Percentiles rank a stretch among this genome's conserved stretches.
Conservation (phyloP, 192 early-diverging fungal genomes). For the Coemansia sp. region DNA sequence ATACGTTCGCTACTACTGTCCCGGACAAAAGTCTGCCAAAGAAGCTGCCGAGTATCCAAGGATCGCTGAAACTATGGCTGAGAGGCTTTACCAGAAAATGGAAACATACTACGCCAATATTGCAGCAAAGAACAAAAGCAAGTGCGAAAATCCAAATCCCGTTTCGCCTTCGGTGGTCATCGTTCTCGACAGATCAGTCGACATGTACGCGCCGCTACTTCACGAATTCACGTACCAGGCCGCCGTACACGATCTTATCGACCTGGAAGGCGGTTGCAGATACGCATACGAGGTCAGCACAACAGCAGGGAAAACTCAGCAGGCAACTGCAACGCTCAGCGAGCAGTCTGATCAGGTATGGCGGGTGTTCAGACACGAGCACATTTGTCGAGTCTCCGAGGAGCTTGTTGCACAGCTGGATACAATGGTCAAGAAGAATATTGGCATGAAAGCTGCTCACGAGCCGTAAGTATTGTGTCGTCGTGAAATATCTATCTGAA, state of each 20-base stretch:
- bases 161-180: constrained; percentile 74
- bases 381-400: constrained; percentile 45
- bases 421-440: constrained; percentile 29
- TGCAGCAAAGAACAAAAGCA: not conserved
- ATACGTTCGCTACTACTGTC: constrained; percentile 48
- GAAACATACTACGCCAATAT: constrained; percentile 64
- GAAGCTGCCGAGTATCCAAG: constrained; percentile 12
- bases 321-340: constrained; percentile 31
- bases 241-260: constrained; percentile 88
- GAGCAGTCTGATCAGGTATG: constrained; percentile 53
- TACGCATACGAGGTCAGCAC: constrained; percentile 18
- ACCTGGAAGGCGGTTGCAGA: constrained; percentile 36
- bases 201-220: constrained; percentile 83
- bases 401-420: constrained; percentile 34
- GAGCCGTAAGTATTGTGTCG: constrained; percentile 33
- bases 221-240: constrained; percentile 99
- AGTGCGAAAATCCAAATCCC: constrained; percentile 47
- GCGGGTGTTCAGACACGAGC: constrained; percentile 49
- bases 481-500: too few relatives aligned
- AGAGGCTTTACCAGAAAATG: constrained; percentile 60
- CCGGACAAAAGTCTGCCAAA: not conserved
- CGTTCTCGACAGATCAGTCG: constrained; percentile 87
- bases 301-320: constrained; percentile 12
- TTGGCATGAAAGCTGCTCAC: constrained; percentile 23
- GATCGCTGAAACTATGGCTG: constrained; percentile 44